These are phyloP conservation scores for Microbotryum intermedium DNA, from an alignment of 1,284 basidiomycete species.

Conservation along the genomic window DNA sequence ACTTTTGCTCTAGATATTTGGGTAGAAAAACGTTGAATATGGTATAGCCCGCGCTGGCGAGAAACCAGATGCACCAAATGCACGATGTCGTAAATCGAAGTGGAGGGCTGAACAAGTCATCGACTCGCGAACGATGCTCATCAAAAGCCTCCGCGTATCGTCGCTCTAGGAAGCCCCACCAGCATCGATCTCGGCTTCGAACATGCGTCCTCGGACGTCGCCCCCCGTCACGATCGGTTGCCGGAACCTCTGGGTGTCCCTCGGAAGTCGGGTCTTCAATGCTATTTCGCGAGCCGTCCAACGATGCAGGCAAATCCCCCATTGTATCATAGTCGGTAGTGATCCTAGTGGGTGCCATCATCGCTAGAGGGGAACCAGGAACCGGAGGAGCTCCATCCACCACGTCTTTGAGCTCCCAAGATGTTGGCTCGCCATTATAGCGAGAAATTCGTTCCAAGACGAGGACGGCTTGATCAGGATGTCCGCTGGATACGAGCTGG, in stretches of 20 bases:
- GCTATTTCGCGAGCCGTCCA: neutral
- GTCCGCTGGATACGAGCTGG: constrained; percentile 66
- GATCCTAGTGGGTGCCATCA: neutral
- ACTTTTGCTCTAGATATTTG: constrained; percentile 64
- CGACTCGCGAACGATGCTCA: constrained; percentile 63
- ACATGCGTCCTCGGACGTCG: too few relatives aligned
- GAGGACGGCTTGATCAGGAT: constrained; percentile 69
- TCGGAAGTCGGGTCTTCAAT: too few relatives aligned
- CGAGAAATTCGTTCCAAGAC: constrained; percentile 70
- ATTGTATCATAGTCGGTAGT: neutral
- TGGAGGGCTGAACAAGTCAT: constrained; percentile 60
- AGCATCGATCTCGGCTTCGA: too few relatives aligned
- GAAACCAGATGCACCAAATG: constrained; percentile 72
- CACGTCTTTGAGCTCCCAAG: constrained; percentile 63
- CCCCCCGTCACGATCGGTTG: too few relatives aligned
- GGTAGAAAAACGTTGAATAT: constrained; percentile 98
- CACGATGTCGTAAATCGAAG: too few relatives aligned
- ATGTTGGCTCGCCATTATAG: constrained; percentile 66
- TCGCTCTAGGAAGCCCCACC: too few relatives aligned
- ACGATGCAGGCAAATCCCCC: neutral
- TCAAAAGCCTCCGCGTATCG: constrained; percentile 35
- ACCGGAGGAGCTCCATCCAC: constrained; percentile 42
- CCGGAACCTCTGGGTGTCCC: too few relatives aligned
- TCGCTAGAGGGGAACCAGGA: too few relatives aligned
- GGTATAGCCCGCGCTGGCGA: constrained; percentile 36